Conservation (phyloP, 352 stramenopile genomes). For the Phytophthora boehmeriae region DNA sequence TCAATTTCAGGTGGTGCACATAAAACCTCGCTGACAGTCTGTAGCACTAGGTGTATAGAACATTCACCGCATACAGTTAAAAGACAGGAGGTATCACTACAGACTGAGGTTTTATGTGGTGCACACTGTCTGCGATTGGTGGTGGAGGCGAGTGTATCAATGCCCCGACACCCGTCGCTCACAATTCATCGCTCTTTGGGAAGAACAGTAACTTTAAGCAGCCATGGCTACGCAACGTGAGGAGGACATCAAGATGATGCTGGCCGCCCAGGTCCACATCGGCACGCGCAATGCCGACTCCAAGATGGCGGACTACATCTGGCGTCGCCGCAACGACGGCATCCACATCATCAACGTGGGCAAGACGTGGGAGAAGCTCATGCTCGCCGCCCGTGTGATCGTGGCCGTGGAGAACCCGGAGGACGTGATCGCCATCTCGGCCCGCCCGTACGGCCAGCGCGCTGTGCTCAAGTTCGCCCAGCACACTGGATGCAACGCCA, state of each 20-base stretch:
- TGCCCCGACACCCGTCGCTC: neutral
- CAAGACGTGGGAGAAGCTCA: slow-evolving; percentile 99
- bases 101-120: neutral
- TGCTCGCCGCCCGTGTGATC: slow-evolving; percentile 99
- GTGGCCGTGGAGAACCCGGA: slow-evolving; percentile 99
- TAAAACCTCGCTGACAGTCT: too few relatives aligned
- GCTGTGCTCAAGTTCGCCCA: slow-evolving; percentile 99
- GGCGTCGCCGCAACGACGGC: slow-evolving; percentile 97
- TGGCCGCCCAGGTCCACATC: slow-evolving; percentile 99
- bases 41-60: too few relatives aligned
- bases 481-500: slow-evolving; percentile 98
- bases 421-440: slow-evolving; percentile 99
- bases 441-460: slow-evolving; percentile 98
- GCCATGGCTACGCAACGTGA: slow-evolving; percentile 92
- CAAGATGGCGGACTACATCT: slow-evolving; percentile 99
- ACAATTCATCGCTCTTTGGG: slow-evolving; percentile 58
- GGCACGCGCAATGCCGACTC: slow-evolving; percentile 99
- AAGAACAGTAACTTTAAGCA: slow-evolving; percentile 59
- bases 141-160: neutral
- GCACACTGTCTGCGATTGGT: slow-evolving; percentile 27
- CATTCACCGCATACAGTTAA: too few relatives aligned
- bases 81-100: too few relatives aligned
- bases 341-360: slow-evolving; percentile 99
- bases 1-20: too few relatives aligned
- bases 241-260: slow-evolving; percentile 99